phyloP scores from a whole-genome alignment of 2,329 filamentous ascomycete species.

The Trichoderma harzianum region DNA sequence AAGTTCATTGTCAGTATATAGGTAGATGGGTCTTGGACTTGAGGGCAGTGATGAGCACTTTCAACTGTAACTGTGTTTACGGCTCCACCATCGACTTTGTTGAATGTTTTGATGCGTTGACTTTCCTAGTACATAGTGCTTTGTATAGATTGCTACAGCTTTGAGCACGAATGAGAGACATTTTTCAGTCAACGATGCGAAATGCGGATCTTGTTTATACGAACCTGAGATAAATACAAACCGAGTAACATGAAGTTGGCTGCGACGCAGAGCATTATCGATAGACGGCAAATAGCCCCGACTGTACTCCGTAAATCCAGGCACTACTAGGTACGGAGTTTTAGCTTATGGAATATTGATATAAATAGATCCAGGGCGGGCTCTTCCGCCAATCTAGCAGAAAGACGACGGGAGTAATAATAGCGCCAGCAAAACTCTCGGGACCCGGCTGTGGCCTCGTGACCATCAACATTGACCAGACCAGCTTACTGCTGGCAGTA shows the following conservation, averaged over 20 bases:
- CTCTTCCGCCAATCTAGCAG: not conserved
- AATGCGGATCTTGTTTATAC: not conserved
- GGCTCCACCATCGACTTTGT: not conserved
- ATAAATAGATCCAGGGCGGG: slow-evolving; percentile 1
- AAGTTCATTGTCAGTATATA: slow-evolving; percentile 1
- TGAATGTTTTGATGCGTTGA: not conserved
- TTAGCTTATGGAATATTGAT: not conserved
- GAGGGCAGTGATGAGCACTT: not conserved
- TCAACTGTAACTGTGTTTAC: not conserved
- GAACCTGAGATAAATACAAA: not conserved
- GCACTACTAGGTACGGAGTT: not conserved
- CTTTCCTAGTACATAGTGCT: not conserved
- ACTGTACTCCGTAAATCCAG: not conserved
- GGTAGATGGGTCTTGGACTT: not conserved
- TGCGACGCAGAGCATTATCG: not conserved
- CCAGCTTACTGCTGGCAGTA: not conserved
- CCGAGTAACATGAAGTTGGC: not conserved
- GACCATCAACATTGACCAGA: not conserved
- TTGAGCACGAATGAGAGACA: not conserved
- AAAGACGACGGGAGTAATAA: not conserved
- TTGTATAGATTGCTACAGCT: not conserved
- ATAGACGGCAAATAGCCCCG: not conserved
- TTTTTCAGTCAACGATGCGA: not conserved
- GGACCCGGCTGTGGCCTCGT: slow-evolving; percentile 7
- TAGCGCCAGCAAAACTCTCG: not conserved